Evolutionary conservation across 2,329 filamentous ascomycete genomes (phyloP), one percentile per base, ranked within the genome.

Genomic region (Xylariaceae sp.): DNA sequence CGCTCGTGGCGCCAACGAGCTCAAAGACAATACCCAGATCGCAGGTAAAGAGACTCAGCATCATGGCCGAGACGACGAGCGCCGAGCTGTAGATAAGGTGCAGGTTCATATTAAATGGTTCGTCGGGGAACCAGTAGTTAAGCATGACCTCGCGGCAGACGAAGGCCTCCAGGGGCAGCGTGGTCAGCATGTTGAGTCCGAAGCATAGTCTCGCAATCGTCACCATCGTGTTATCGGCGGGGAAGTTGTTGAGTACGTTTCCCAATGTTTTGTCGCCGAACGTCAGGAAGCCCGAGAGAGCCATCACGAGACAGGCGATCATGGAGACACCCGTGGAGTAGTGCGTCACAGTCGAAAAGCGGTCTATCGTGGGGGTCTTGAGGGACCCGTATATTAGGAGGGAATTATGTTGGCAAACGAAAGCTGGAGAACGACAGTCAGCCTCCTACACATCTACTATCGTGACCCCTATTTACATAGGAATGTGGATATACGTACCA

Each of bases 231-330:
- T 96, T 97, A 75, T 95, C 86, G 17, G 86, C 80, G 1, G 92
- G 89, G 71, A 99, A 97, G 77, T 99, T 99, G 80, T 99, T 99
- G 69, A 99, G 86, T 55, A 99, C 91, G 73, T 99, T 99, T 71
- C 94, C 94, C 66, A 92, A 80, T 3, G 94, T 99, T 69, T 87
- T 85, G 75, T 93, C 90, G 63, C 94, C 93, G 71, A 99, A 99
- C 15, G 89, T 92, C 49, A 99, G 81, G 76, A 96, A 97, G 23
- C 94, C 94, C 2, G 88, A 85, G 6, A 97, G 79, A 0, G 91
- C 94, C 86, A 99, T 90, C 61, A 87, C 76, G 56, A 99, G 81
- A 71, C 94, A 99, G 57, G 93, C 92, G n/a, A 92, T 67, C 82
- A 97, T 90, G 48, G 92, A 97, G 52, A 97, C 86, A 64, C 81